Conservation (phyloP, 768 basidiomycete genomes). For the Artomyces pyxidatus region DNA sequence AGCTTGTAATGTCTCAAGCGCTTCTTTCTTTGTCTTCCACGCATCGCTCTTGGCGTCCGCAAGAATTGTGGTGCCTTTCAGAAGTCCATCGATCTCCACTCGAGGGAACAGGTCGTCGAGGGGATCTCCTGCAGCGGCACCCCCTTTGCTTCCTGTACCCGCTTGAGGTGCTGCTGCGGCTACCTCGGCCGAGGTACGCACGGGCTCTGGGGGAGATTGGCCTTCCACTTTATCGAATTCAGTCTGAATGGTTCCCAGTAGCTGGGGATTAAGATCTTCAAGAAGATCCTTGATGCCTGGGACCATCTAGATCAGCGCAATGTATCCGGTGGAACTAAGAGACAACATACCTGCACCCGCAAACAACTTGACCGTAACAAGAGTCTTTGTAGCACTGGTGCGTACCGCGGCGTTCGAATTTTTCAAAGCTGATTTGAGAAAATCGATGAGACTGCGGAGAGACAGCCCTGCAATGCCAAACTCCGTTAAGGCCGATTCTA, state of each 20-base stretch:
- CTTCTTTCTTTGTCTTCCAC: conserved; percentile 97
- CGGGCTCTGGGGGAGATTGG: conserved; percentile 67
- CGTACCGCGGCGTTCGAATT: conserved; percentile 94
- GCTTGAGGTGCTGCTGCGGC: conserved; percentile 38
- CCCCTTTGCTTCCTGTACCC: conserved; percentile 34
- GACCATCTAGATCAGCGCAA: conserved; percentile 1
- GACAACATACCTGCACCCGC: conserved; percentile 69
- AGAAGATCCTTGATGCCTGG: conserved; percentile 89
- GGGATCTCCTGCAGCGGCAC: conserved; percentile 45
- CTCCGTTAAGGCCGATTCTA: conserved; percentile 76
- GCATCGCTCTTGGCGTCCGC: conserved; percentile 85
- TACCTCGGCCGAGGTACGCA: conserved; percentile 69
- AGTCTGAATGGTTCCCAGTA: conserved; percentile 78
- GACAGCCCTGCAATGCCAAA: conserved; percentile 88
- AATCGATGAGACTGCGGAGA: conserved; percentile 80
- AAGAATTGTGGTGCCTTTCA: conserved; percentile 78
- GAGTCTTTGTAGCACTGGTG: conserved; percentile 84
- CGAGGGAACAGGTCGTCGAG: conserved; percentile 93
- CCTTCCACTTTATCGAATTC: conserved; percentile 94
- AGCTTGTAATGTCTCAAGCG: conserved; percentile 74
- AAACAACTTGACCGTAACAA: conserved; percentile 88
- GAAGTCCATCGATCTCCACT: conserved; percentile 81
- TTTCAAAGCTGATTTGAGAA: conserved; percentile 76
- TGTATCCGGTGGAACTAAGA: background rate
- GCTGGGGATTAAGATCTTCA: conserved; percentile 90